Evolutionary conservation across 2,329 filamentous ascomycete species (phyloP), one percentile per base, ranked within the genome.

Genomic region (Ceratocystis cacaofunesta): DNA sequence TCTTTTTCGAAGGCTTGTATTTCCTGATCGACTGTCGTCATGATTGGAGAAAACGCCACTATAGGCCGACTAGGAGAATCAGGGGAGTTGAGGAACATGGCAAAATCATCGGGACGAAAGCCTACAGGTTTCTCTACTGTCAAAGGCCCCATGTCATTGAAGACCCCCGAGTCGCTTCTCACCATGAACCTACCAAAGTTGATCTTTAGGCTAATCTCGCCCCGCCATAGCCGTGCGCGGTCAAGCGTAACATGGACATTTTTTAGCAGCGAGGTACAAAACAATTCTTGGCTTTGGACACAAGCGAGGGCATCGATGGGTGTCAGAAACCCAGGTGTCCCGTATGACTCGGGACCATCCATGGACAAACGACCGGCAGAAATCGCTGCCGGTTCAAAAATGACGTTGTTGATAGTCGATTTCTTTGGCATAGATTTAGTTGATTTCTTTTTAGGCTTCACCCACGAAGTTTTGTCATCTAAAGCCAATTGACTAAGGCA

Each of bases 121-220:
- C 55, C 55, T 32, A 36, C 28, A 12, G 55, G 55, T 17, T 58
- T 30, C 5, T 58, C n/a, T 32, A 58, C 55, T 7, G 7, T 2
- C 25, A 58, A 19, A 58, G 12, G 17, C 12, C n/a, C 28, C 3
- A 58, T 30, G 8, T 5, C 17, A 15, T 60, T 32, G 15, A 64
- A 44, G 57, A n/a, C 17, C 3, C 19, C 19, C 19, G 63, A 64
- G 15, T 25, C 52, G 7, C 32, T 25, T 19, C 48, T 36, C 52
- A 64, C 48, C 12, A 64, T 12, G 12, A 64, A 44, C 7, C 63
- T 55, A 4, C 63, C 63, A 44, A 64, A 64, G 52, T 44, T 44
- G 2, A 64, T 25, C 15, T 55, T 44, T 3, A 64, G 30, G 19
- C 36, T n/a, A 44, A 64, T n/a, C 10, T 64, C 36, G 32, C 63